Conservation (phyloP, 106 monocot genomes). For the Ottelia alismoides region DNA sequence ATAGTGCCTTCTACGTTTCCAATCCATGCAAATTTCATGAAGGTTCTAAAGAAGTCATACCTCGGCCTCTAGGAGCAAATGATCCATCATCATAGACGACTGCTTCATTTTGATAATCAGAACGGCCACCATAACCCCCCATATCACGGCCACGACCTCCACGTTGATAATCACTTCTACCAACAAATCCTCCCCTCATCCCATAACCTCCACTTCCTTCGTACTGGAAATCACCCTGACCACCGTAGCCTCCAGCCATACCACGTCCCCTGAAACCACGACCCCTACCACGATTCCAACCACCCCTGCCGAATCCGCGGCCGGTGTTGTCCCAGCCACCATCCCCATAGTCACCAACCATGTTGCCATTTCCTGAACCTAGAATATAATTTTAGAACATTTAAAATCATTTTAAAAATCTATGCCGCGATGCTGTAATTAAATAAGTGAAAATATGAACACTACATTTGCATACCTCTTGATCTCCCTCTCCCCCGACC, state of each 20-base stretch:
- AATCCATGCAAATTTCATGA: too few relatives aligned
- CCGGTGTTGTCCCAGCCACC: conserved; percentile 39
- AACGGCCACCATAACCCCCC: too few relatives aligned
- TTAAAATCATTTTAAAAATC: too few relatives aligned
- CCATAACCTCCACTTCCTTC: too few relatives aligned
- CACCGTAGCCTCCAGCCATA: conserved; percentile 37
- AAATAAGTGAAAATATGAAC: too few relatives aligned
- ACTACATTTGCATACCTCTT: conserved; percentile 50
- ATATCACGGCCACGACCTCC: too few relatives aligned
- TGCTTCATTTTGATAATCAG: too few relatives aligned
- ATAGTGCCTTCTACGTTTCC: not conserved
- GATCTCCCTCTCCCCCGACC: conserved; percentile 50
- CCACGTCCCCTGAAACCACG: conserved; percentile 49
- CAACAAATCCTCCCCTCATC: too few relatives aligned
- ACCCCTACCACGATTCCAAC: conserved; percentile 35
- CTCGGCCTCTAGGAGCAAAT: conserved; percentile 20
- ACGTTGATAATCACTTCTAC: too few relatives aligned
- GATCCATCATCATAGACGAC: conserved; percentile 33
- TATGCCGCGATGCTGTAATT: too few relatives aligned
- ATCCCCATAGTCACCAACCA: conserved; percentile 29
- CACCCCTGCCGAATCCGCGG: conserved; percentile 34
- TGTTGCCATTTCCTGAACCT: conserved; percentile 20
- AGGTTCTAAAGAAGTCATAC: conserved; percentile 11
- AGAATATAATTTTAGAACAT: too few relatives aligned
- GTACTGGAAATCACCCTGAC: conserved; percentile 31